These are phyloP conservation scores for Debaryomyces fabryi DNA, from an alignment of 1,139 yeast species.

Conservation along the genomic window DNA sequence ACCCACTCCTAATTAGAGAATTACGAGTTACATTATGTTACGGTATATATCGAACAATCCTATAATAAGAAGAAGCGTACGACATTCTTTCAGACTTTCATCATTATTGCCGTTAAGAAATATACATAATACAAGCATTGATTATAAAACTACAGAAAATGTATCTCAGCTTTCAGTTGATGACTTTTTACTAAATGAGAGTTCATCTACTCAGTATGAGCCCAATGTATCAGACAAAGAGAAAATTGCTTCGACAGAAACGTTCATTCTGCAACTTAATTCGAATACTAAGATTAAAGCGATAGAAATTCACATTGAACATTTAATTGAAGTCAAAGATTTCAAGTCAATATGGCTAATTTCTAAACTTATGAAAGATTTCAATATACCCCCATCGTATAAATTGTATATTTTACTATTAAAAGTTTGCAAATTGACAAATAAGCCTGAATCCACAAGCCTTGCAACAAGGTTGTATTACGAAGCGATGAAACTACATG, in stretches of 20 bases:
- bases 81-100: neutral
- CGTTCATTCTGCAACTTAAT: neutral
- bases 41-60: neutral
- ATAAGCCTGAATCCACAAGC: constrained; percentile 4
- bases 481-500: constrained; percentile 16
- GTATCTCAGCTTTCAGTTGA: constrained; percentile 1
- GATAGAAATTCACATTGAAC: constrained; percentile 4
- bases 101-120: neutral
- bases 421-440: constrained; percentile 6
- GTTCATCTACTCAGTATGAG: neutral
- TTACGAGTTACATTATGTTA: neutral
- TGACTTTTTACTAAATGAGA: constrained; percentile 1
- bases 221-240: neutral
- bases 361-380: constrained; percentile 3
- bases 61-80: neutral
- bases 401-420: constrained; percentile 9
- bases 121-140: neutral
- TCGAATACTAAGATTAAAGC: neutral
- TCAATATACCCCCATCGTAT: neutral
- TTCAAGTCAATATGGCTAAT: constrained; percentile 8
- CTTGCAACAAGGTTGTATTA: constrained; percentile 16
- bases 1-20: neutral
- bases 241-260: neutral
- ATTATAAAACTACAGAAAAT: neutral
- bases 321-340: constrained; percentile 1